These are phyloP conservation scores for Paramecium octaurelia DNA, from an alignment of 73 alveolate genomes.

Conservation along the genomic window DNA sequence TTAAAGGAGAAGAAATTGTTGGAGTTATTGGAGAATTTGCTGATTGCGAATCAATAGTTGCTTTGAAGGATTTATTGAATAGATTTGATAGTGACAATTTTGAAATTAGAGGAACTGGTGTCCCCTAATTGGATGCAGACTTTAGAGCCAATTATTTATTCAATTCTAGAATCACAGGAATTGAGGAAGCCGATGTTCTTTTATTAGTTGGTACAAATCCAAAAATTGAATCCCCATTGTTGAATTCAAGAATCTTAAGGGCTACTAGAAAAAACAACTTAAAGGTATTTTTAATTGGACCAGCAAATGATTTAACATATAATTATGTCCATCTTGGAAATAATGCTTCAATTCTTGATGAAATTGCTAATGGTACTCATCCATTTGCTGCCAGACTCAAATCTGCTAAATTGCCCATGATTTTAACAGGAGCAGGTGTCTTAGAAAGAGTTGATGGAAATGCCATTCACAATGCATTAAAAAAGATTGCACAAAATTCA, in stretches of 20 bases:
- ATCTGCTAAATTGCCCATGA: conserved; percentile 85
- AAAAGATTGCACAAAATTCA: conserved; percentile 65
- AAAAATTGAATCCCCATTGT: conserved; percentile 82
- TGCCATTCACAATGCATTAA: conserved; percentile 67
- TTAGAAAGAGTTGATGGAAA: conserved; percentile 82
- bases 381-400: conserved; percentile 75
- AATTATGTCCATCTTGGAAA: conserved; percentile 79
- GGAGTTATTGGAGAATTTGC: conserved; percentile 83
- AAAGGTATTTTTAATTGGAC: conserved; percentile 79
- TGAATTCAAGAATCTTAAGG: conserved; percentile 81
- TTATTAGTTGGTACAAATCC: conserved; percentile 84
- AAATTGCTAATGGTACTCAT: conserved; percentile 81
- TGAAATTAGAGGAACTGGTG: conserved; percentile 71
- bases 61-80: conserved; percentile 80
- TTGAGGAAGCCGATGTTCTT: conserved; percentile 85
- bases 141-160: conserved; percentile 82
- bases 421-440: conserved; percentile 64
- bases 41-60: conserved; percentile 80
- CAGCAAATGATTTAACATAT: conserved; percentile 73
- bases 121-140: conserved; percentile 62
- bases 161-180: conserved; percentile 83
- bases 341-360: conserved; percentile 71
- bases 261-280: conserved; percentile 68
- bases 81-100: conserved; percentile 81
- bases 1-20: conserved; percentile 75